phyloP scores from a whole-genome alignment of 129 eudicot genomes.

The Lactuca saligna region DNA sequence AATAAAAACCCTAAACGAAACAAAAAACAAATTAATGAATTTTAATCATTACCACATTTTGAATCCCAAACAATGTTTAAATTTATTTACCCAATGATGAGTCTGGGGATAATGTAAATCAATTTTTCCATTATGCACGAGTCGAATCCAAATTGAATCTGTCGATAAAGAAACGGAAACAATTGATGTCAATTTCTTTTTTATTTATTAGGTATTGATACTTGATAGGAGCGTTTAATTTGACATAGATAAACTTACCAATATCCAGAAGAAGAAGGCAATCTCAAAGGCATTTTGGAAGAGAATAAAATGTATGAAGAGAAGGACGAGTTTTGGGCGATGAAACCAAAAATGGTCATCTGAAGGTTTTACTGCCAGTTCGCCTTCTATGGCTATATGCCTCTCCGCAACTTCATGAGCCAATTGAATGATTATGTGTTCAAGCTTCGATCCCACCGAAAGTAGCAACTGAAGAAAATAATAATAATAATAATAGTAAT shows the following conservation, averaged over 20 bases:
- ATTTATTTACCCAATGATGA: conserved; percentile 67
- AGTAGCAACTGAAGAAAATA: conserved; percentile 59
- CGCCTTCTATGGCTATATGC: conserved; percentile 87
- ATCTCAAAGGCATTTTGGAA: conserved; percentile 97
- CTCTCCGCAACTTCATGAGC: conserved; percentile 94
- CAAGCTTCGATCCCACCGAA: conserved; percentile 90
- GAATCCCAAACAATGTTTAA: background rate
- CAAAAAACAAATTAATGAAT: background rate
- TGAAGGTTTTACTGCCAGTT: conserved; percentile 72
- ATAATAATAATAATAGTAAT: too few relatives aligned
- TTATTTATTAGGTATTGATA: background rate
- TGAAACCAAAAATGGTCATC: conserved; percentile 93
- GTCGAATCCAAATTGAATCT: conserved; percentile 80
- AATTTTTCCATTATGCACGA: conserved; percentile 94
- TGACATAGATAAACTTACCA: conserved; percentile 34
- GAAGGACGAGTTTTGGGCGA: conserved; percentile 60
- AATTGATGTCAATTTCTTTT: background rate
- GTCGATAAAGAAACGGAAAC: background rate
- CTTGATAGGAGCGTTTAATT: background rate
- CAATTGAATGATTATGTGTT: conserved; percentile 74
- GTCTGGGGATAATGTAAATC: conserved; percentile 71
- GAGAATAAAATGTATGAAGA: conserved; percentile 85
- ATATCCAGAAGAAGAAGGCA: conserved; percentile 94
- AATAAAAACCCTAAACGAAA: conserved; percentile 61
- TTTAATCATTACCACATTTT: background rate